phyloP scores from a whole-genome alignment of 108 stramenopile species.

The Cyclotella kingstonii region DNA sequence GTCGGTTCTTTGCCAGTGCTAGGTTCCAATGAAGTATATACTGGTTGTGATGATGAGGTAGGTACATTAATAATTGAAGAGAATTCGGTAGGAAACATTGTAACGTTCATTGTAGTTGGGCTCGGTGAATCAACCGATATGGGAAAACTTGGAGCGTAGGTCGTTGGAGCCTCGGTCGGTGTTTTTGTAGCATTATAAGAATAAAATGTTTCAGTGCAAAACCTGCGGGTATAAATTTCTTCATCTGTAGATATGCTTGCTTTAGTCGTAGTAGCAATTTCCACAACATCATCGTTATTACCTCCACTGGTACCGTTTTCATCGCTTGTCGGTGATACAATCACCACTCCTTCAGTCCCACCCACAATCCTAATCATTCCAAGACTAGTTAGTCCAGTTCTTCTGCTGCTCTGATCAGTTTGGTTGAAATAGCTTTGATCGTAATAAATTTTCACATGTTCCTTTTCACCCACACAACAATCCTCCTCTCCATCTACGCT shows the following conservation, averaged over 20 bases:
- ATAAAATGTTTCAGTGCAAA: conserved; percentile 12
- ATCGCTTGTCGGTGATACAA: conserved; percentile 5
- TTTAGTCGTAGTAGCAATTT: too few relatives aligned
- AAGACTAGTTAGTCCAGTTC: too few relatives aligned
- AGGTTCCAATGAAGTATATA: too few relatives aligned
- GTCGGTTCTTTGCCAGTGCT: neutral
- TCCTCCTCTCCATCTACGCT: neutral
- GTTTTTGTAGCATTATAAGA: neutral
- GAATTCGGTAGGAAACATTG: neutral
- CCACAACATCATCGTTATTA: neutral
- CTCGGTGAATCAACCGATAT: too few relatives aligned
- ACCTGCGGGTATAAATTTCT: neutral
- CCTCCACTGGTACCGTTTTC: neutral
- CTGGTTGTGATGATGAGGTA: too few relatives aligned
- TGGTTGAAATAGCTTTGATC: neutral
- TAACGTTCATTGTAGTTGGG: neutral
- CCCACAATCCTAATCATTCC: too few relatives aligned
- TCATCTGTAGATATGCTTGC: too few relatives aligned
- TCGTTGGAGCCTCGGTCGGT: conserved; percentile 5
- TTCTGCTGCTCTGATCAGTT: conserved; percentile 3
- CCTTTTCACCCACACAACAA: conserved; percentile 11
- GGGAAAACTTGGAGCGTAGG: conserved; percentile 5
- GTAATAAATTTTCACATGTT: conserved; percentile 13
- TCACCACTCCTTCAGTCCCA: too few relatives aligned
- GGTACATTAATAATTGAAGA: too few relatives aligned